Evolutionary conservation across 768 basidiomycete genomes (phyloP).

Genomic region (Boletales sp.): DNA sequence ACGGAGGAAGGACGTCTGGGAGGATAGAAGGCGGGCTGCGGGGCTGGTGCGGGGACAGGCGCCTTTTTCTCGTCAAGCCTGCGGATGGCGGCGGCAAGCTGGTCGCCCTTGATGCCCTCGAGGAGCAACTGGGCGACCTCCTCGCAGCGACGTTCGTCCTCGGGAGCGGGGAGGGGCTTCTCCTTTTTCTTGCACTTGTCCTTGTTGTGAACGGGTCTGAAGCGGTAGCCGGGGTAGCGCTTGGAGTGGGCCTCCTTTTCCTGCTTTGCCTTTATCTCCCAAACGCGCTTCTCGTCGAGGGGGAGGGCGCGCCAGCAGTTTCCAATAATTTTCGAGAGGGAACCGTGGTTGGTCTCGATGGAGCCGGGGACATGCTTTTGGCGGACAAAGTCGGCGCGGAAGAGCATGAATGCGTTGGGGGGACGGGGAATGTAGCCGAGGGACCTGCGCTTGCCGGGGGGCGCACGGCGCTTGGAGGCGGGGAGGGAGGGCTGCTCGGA

Average conservation of each 20-base stretch:
- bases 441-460: slow-evolving; percentile 62
- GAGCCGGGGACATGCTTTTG: slow-evolving; percentile 50
- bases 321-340: slow-evolving; percentile 48
- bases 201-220: slow-evolving; percentile 44
- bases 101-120: slow-evolving; percentile 67
- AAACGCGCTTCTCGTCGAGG: slow-evolving; percentile 64
- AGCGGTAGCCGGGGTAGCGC: slow-evolving; percentile 62
- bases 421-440: slow-evolving; percentile 37
- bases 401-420: slow-evolving; percentile 36
- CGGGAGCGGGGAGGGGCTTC: slow-evolving; percentile 12
- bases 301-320: slow-evolving; percentile 68
- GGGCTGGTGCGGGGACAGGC: not conserved
- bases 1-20: slow-evolving; percentile 62
- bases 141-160: slow-evolving; percentile 37
- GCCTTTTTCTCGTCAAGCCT: slow-evolving; percentile 38
- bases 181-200: slow-evolving; percentile 42
- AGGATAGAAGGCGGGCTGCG: slow-evolving; percentile 27
- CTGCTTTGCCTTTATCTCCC: slow-evolving; percentile 70
- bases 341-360: slow-evolving; percentile 48
- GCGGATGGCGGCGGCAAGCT: slow-evolving; percentile 60
- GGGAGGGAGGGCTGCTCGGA: slow-evolving; percentile 39
- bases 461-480: slow-evolving; percentile 44
- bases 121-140: slow-evolving; percentile 62
- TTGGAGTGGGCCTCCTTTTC: slow-evolving; percentile 72
- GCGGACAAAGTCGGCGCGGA: slow-evolving; percentile 34